Conservation (phyloP, 1,284 basidiomycete species). For the Austroboletus niveus region DNA sequence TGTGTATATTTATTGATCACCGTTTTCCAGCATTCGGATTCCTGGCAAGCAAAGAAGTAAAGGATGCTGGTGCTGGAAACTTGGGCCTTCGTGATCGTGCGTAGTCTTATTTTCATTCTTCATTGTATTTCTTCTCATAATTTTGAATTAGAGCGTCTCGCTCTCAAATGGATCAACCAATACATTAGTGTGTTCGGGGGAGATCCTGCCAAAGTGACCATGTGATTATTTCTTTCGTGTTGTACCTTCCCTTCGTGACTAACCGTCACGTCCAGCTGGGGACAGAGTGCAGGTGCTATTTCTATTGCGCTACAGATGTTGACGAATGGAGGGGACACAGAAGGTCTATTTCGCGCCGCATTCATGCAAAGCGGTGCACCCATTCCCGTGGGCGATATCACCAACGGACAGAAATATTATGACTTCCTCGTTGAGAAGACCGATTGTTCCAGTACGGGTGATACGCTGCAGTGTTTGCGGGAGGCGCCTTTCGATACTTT, state of each 20-base stretch:
- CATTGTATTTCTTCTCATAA: not conserved
- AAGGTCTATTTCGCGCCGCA: slow-evolving; percentile 31
- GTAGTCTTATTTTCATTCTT: slow-evolving; percentile 15
- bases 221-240: slow-evolving; percentile 21
- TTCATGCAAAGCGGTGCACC: slow-evolving; percentile 33
- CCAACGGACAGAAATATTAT: slow-evolving; percentile 20
- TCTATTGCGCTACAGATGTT: slow-evolving; percentile 31
- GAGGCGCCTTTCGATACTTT: not conserved
- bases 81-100: slow-evolving; percentile 52
- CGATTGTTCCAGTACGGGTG: slow-evolving; percentile 17
- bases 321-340: slow-evolving; percentile 20
- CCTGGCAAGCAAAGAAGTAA: slow-evolving; percentile 47
- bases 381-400: slow-evolving; percentile 5
- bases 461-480: slow-evolving; percentile 31
- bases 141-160: slow-evolving; percentile 33
- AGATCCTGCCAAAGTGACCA: slow-evolving; percentile 30
- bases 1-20: not conserved
- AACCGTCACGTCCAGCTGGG: slow-evolving; percentile 23
- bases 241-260: not conserved
- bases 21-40: slow-evolving; percentile 41
- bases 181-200: slow-evolving; percentile 41
- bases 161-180: slow-evolving; percentile 46
- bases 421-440: slow-evolving; percentile 18
- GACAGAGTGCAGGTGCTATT: slow-evolving; percentile 31
- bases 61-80: slow-evolving; percentile 50